Conservation (phyloP, 73 alveolate genomes). For the Diophrys sp. region DNA sequence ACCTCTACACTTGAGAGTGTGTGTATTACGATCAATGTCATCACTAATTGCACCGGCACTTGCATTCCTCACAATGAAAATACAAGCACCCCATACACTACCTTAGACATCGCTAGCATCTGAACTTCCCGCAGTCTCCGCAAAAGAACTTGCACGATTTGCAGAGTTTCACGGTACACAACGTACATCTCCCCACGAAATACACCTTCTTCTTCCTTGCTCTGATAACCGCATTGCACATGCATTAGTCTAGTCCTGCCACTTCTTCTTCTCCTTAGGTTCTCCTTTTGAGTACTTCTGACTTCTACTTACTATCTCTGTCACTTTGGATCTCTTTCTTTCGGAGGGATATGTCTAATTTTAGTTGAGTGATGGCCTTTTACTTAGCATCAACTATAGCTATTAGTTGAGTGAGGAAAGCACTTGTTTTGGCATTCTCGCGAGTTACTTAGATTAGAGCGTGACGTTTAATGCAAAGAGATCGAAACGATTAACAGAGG, state of each 20-base stretch:
- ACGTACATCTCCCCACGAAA: not conserved
- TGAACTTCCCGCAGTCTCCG: not conserved
- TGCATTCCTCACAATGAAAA: not conserved
- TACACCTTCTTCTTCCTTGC: not conserved
- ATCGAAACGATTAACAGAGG: no score
- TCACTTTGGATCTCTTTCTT: no score
- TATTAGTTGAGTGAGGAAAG: no score
- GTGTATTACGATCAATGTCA: not conserved
- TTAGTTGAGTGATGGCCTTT: not conserved
- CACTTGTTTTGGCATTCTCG: no score
- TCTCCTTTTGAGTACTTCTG: no score
- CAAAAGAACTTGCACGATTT: not conserved
- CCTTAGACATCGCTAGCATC: not conserved
- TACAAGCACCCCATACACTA: not conserved
- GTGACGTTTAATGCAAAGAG: no score
- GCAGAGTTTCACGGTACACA: not conserved
- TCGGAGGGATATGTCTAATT: not conserved
- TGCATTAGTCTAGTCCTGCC: not conserved
- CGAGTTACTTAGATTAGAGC: no score
- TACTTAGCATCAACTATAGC: not conserved
- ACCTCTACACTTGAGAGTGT: not conserved
- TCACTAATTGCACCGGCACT: not conserved
- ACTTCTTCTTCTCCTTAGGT: no score
- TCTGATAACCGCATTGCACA: not conserved
- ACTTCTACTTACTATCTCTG: no score